Percentiles rank a stretch among this genome's conserved stretches.
Conservation (phyloP, 768 basidiomycete species). For the Podaxis sp. region DNA sequence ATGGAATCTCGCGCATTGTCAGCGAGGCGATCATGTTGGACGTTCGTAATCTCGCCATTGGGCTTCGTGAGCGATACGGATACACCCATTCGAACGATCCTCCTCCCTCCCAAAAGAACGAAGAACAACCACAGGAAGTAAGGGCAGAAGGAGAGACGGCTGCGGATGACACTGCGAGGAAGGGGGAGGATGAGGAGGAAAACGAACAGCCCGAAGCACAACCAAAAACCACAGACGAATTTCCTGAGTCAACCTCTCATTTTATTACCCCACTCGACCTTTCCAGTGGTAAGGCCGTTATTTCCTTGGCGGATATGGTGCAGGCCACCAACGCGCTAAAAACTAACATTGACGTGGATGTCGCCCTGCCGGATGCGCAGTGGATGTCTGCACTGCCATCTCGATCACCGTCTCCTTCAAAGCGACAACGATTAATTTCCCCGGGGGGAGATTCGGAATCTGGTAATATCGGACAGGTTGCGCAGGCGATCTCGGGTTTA, state of each 20-base stretch:
- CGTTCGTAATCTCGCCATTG: constrained; percentile 54
- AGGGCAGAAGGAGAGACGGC: not conserved
- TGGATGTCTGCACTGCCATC: constrained; percentile 45
- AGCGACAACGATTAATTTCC: not conserved
- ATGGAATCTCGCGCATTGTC: constrained; percentile 58
- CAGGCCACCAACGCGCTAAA: constrained; percentile 70
- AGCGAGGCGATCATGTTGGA: constrained; percentile 72
- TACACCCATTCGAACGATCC: constrained; percentile 12
- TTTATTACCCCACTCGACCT: constrained; percentile 34
- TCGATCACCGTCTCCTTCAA: constrained; percentile 10
- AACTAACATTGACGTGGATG: constrained; percentile 64
- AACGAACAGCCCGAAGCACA: not conserved
- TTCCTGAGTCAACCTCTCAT: constrained; percentile 15
- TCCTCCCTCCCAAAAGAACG: not conserved
- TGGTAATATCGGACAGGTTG: constrained; percentile 43
- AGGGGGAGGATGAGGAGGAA: not conserved
- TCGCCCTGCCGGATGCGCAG: constrained; percentile 46
- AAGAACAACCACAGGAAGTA: not conserved
- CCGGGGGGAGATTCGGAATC: not conserved
- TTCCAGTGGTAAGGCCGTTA: constrained; percentile 34
- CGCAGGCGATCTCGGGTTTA: constrained; percentile 64
- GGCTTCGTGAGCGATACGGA: constrained; percentile 34
- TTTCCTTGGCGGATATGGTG: constrained; percentile 78
- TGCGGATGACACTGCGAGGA: not conserved
- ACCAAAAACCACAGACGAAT: not conserved